Conservation (phyloP, 352 stramenopile genomes). For the Phytophthora hibernalis region DNA sequence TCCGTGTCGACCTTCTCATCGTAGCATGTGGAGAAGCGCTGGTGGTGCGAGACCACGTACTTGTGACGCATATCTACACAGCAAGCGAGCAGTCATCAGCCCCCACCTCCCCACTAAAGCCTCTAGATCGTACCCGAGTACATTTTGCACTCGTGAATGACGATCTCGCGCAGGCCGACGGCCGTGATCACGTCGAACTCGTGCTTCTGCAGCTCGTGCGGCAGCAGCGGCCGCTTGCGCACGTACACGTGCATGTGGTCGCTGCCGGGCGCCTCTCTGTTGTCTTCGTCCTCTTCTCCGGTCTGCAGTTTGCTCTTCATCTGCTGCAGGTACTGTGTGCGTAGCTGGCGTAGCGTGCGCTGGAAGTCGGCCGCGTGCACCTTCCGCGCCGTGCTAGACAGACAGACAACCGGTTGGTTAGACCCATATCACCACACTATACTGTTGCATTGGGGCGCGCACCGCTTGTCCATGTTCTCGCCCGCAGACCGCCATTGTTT, state of each 20-base stretch:
- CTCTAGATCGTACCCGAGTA: conserved; percentile 61
- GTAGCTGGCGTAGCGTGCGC: conserved; percentile 54
- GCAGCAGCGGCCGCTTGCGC: conserved; percentile 88
- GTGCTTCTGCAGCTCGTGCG: conserved; percentile 83
- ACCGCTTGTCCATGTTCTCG: conserved; percentile 84
- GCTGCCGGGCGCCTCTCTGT: conserved; percentile 29
- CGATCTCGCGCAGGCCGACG: conserved; percentile 59
- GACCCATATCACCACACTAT: background rate
- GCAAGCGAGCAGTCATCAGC: conserved; percentile 4
- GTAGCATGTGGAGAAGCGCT: conserved; percentile 82
- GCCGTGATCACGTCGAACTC: conserved; percentile 91
- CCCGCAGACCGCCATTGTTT: conserved; percentile 66
- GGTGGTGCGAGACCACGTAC: conserved; percentile 81
- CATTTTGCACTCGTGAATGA: conserved; percentile 92
- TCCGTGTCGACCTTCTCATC: conserved; percentile 78
- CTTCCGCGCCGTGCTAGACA: conserved; percentile 70
- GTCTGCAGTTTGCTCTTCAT: conserved; percentile 10
- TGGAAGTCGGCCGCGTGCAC: conserved; percentile 66
- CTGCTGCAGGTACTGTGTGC: conserved; percentile 46
- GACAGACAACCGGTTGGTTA: background rate
- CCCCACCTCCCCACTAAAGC: background rate
- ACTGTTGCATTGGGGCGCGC: background rate
- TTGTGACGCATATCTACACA: conserved; percentile 89
- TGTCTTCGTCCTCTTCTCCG: conserved; percentile 10
- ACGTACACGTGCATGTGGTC: conserved; percentile 86